Percentiles rank a stretch among this genome's conserved stretches.
Conservation (phyloP, 352 stramenopile species). For the Phytophthora hybrid region DNA sequence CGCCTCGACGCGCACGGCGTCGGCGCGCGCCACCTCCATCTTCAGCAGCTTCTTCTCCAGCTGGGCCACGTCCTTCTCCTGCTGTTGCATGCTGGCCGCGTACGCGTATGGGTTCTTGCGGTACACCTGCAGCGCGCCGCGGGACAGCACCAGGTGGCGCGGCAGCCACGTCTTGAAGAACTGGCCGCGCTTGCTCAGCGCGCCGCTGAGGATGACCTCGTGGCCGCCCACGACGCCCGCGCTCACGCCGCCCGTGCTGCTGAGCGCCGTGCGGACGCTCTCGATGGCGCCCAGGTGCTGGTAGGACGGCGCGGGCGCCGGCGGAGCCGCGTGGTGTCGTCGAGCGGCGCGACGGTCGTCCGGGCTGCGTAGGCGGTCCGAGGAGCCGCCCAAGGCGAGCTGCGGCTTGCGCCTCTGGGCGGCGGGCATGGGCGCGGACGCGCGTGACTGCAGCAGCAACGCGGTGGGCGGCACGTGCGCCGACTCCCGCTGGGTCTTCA, state of each 20-base stretch:
- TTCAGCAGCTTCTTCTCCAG: constrained; percentile 73
- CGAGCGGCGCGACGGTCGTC: constrained; percentile 8
- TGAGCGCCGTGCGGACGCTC: constrained; percentile 42
- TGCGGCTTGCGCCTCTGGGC: constrained; percentile 24
- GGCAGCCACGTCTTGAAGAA: constrained; percentile 84
- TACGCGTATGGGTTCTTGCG: constrained; percentile 69
- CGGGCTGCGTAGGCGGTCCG: constrained; percentile 25
- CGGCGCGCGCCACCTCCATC: constrained; percentile 62
- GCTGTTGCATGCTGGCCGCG: constrained; percentile 19
- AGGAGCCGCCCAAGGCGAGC: constrained; percentile 8
- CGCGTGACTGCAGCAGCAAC: constrained; percentile 28
- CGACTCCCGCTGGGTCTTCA: constrained; percentile 27
- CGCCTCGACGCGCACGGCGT: constrained; percentile 70
- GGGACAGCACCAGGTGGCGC: constrained; percentile 74
- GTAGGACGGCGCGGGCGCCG: constrained; percentile 18
- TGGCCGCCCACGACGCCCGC: constrained; percentile 29
- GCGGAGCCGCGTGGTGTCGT: background rate
- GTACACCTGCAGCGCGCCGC: constrained; percentile 71
- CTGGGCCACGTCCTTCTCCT: constrained; percentile 52
- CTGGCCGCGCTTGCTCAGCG: constrained; percentile 73
- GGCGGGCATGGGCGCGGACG: constrained; percentile 21
- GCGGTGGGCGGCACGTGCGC: constrained; percentile 15
- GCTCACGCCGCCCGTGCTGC: constrained; percentile 23
- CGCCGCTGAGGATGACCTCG: constrained; percentile 68
- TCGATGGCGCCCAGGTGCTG: constrained; percentile 47